Conservation (phyloP, 306 rosid species). For the Rosa multiflora region DNA sequence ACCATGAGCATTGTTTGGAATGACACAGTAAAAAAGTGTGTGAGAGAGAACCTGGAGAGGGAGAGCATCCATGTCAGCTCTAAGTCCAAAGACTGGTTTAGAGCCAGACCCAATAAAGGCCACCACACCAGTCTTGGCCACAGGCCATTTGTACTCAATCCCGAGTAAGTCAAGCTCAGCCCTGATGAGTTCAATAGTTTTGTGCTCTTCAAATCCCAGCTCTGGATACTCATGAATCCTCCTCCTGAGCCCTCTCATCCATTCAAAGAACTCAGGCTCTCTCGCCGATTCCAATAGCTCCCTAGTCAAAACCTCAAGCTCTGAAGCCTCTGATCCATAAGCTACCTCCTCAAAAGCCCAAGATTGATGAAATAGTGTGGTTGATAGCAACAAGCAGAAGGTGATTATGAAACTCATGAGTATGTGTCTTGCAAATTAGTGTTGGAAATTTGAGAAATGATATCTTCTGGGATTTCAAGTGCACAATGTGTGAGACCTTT, state of each 20-base stretch:
- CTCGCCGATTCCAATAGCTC: slow-evolving; percentile 33
- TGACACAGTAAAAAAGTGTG: not conserved
- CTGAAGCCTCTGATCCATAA: slow-evolving; percentile 8
- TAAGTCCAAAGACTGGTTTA: slow-evolving; percentile 37
- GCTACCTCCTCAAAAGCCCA: not conserved
- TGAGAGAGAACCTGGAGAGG: slow-evolving; percentile 33
- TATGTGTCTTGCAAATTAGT: not conserved
- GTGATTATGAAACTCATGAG: not conserved
- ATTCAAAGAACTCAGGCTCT: slow-evolving; percentile 34
- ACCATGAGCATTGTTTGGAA: not conserved
- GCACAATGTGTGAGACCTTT: not conserved
- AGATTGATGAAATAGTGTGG: slow-evolving; percentile 3
- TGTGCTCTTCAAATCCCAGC: slow-evolving; percentile 42
- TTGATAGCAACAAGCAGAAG: not conserved
- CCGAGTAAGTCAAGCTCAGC: slow-evolving; percentile 43
- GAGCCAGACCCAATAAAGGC: slow-evolving; percentile 30
- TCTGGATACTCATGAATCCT: slow-evolving; percentile 45
- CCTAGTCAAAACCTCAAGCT: slow-evolving; percentile 24
- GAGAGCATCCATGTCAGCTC: slow-evolving; percentile 55
- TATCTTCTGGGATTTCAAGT: not conserved
- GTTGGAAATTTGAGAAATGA: not conserved
- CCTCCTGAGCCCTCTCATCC: slow-evolving; percentile 43
- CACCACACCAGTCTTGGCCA: slow-evolving; percentile 42
- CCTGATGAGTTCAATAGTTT: slow-evolving; percentile 44
- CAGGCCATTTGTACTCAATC: slow-evolving; percentile 41